These are phyloP conservation scores for Polyporus arcularius DNA, from an alignment of 768 basidiomycete species.

Conservation along the genomic window DNA sequence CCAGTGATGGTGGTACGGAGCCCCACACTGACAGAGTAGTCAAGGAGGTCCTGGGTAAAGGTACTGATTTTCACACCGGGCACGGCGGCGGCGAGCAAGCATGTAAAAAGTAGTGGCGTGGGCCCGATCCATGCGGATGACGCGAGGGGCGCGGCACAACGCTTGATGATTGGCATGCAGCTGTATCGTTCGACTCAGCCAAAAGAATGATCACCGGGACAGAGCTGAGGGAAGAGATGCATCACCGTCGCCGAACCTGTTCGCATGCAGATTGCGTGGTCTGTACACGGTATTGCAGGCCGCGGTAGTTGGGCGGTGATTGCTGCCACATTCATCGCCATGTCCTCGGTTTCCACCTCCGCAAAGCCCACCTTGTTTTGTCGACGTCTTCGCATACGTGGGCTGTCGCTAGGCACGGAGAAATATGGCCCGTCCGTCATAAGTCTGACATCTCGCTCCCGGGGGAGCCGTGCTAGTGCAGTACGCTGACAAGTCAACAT, in stretches of 20 bases:
- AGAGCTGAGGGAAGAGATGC: background rate
- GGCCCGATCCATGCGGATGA: background rate
- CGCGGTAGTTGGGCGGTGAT: conserved; percentile 12
- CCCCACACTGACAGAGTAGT: no score
- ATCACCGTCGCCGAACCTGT: background rate
- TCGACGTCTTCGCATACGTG: no score
- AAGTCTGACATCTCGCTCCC: no score
- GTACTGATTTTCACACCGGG: no score
- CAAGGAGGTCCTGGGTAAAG: no score
- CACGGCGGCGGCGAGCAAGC: background rate
- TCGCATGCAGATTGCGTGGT: background rate
- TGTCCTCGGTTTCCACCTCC: background rate
- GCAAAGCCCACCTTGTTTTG: background rate
- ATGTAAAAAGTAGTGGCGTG: background rate
- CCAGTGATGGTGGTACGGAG: no score
- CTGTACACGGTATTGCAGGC: background rate
- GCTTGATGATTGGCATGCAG: background rate
- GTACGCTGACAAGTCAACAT: no score
- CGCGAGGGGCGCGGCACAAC: conserved; percentile 1
- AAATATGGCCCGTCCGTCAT: no score
- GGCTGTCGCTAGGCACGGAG: no score
- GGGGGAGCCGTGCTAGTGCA: no score
- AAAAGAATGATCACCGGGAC: background rate
- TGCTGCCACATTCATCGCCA: background rate
- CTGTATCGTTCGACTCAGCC: background rate